A percentile compares a stretch with the other conserved stretches of the same genome.
Evolutionary conservation across 345 rosid species (phyloP).

Genomic region (Clarkia xantiana): DNA sequence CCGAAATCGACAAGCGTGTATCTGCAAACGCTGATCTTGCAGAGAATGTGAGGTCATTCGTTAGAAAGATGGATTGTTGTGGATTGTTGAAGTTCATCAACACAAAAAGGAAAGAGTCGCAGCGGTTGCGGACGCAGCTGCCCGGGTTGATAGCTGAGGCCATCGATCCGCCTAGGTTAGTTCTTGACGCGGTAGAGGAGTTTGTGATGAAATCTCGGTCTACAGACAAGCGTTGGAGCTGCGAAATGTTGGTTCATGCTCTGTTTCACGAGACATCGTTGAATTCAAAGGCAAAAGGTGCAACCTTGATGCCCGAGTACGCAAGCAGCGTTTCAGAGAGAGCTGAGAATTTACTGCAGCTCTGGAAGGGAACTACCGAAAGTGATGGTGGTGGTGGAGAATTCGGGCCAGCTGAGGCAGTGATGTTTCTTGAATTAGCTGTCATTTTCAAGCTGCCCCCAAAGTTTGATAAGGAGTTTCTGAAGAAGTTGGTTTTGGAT

Average conservation of each 20-base stretch:
- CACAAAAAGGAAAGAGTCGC: slow-evolving; percentile 36
- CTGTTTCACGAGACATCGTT: slow-evolving; percentile 17
- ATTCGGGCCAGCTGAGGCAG: slow-evolving; percentile 39
- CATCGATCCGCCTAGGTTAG: slow-evolving; percentile 34
- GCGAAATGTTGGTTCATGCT: slow-evolving; percentile 38
- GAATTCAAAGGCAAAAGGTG: not conserved
- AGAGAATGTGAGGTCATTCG: slow-evolving; percentile 19
- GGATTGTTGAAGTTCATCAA: slow-evolving; percentile 22
- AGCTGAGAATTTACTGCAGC: slow-evolving; percentile 20
- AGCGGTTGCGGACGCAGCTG: slow-evolving; percentile 29
- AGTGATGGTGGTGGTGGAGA: slow-evolving; percentile 15
- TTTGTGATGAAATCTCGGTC: slow-evolving; percentile 27
- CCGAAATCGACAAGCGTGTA: slow-evolving; percentile 15
- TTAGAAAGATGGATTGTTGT: slow-evolving; percentile 31
- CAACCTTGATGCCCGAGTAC: slow-evolving; percentile 12
- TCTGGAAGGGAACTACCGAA: slow-evolving; percentile 19
- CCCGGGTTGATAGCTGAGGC: slow-evolving; percentile 25
- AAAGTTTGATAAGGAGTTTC: slow-evolving; percentile 27
- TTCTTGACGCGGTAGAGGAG: slow-evolving; percentile 43
- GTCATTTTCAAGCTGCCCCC: slow-evolving; percentile 28
- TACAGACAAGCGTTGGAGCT: slow-evolving; percentile 52
- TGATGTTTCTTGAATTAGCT: slow-evolving; percentile 41
- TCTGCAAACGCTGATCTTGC: slow-evolving; percentile 7
- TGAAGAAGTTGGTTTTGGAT: slow-evolving; percentile 36
- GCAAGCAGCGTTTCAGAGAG: slow-evolving; percentile 24